Percentiles rank a stretch among this genome's conserved stretches.
Evolutionary conservation across 2,329 filamentous ascomycete genomes (phyloP).

Genomic region (Penicillium brevicompactum): DNA sequence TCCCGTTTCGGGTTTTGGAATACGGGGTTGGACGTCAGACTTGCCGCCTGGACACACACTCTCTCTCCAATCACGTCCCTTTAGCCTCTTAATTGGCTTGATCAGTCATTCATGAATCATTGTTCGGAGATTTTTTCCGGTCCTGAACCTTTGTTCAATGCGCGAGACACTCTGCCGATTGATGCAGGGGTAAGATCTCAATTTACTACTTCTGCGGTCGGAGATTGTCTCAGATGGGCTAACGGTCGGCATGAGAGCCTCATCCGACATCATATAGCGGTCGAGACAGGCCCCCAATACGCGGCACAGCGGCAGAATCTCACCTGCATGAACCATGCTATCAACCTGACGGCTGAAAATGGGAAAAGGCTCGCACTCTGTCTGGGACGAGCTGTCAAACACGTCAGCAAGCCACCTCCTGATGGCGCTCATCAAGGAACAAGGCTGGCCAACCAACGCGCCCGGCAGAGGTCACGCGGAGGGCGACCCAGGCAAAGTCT

Average conservation of each 20-base stretch:
- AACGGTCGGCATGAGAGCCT: conserved; percentile 4
- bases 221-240: background rate
- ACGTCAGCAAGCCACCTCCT: conserved; percentile 14
- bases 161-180: background rate
- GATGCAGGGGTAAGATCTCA: background rate
- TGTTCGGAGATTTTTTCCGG: background rate
- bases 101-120: background rate
- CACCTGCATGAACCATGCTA: conserved; percentile 6
- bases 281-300: background rate
- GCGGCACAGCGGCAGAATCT: background rate
- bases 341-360: background rate
- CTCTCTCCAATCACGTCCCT: background rate
- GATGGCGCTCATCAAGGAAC: conserved; percentile 2
- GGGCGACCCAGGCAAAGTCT: conserved; percentile 4
- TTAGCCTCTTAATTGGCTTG: background rate
- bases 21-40: background rate
- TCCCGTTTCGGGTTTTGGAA: background rate
- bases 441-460: conserved; percentile 1
- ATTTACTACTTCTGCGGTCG: background rate
- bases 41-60: background rate
- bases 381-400: conserved; percentile 10
- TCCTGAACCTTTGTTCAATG: background rate
- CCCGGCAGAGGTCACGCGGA: conserved; percentile 9
- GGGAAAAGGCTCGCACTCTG: too few species aligned
- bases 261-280: background rate